Percentiles rank a stretch among this genome's conserved stretches.
Evolutionary conservation across 2,329 filamentous ascomycete species (phyloP).

Genomic region (Cladophialophora exuberans): DNA sequence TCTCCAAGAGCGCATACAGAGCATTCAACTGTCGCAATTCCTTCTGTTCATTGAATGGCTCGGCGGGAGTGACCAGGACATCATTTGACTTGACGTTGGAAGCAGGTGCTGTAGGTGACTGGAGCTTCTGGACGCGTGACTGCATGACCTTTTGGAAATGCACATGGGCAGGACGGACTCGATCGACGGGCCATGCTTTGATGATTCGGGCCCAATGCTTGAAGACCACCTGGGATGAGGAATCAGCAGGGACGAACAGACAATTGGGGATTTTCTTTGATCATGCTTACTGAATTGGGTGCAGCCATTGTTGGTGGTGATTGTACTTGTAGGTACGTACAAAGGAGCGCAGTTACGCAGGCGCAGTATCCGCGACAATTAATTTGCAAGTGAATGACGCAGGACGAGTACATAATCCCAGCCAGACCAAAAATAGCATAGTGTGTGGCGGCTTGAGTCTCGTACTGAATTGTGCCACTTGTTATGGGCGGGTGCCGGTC

Average conservation of each 20-base stretch:
- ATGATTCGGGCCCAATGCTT: constrained; percentile 48
- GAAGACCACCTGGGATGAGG: constrained; percentile 32
- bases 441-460: too few relatives aligned
- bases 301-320: constrained; percentile 35
- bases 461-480: too few relatives aligned
- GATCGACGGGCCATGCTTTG: constrained; percentile 49
- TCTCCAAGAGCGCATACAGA: constrained; percentile 62
- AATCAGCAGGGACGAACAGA: constrained; percentile 1
- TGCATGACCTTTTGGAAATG: constrained; percentile 44
- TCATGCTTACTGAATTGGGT: constrained; percentile 36
- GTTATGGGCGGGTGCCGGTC: too few relatives aligned
- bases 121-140: constrained; percentile 26
- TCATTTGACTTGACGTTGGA: constrained; percentile 27
- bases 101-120: constrained; percentile 20
- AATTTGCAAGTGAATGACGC: too few relatives aligned
- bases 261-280: background rate
- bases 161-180: constrained; percentile 48
- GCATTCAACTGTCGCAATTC: constrained; percentile 59
- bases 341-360: too few relatives aligned
- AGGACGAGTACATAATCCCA: too few relatives aligned
- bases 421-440: too few relatives aligned
- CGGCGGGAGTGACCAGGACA: constrained; percentile 27
- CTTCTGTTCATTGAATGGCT: constrained; percentile 34
- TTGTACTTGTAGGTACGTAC: too few relatives aligned
- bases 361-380: too few relatives aligned